Percentiles rank a stretch among this genome's conserved stretches.
Conservation (phyloP, 2,329 filamentous ascomycete genomes). For the Emergomyces africanus region DNA sequence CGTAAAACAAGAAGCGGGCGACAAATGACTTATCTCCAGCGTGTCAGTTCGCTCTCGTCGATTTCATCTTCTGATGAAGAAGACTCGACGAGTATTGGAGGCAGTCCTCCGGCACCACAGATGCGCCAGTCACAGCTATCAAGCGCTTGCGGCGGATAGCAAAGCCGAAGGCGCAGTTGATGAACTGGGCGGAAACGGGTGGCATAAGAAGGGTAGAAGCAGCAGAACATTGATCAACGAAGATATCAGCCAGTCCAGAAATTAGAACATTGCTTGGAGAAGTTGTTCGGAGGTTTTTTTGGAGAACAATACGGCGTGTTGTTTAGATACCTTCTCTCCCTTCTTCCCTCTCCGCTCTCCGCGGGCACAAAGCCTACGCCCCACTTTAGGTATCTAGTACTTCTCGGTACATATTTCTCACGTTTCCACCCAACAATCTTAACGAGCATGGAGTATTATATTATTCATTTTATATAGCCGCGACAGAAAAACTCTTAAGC, state of each 20-base stretch:
- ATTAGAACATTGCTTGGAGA: not conserved
- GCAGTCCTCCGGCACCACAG: not conserved
- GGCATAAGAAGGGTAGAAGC: not conserved
- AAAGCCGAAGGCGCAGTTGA: not conserved
- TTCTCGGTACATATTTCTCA: no score
- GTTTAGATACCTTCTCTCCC: no score
- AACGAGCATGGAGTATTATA: no score
- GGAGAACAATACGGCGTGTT: no score
- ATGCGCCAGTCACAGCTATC: not conserved
- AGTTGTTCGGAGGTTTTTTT: no score
- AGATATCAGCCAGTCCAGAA: not conserved
- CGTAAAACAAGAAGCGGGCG: constrained; percentile 54
- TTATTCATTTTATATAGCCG: no score
- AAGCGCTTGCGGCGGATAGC: not conserved
- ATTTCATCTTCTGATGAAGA: constrained; percentile 46
- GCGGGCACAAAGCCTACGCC: no score
- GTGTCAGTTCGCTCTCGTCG: constrained; percentile 29
- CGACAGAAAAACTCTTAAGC: no score
- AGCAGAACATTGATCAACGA: not conserved
- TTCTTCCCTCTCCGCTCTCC: no score
- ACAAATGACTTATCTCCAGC: constrained; percentile 43
- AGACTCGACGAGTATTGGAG: not conserved
- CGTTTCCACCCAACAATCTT: no score
- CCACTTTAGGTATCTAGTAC: no score
- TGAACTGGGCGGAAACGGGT: not conserved